Base-by-base conservation (phyloP, 2,329 filamentous ascomycete species). In the Trichoderma koningiopsis region DNA sequence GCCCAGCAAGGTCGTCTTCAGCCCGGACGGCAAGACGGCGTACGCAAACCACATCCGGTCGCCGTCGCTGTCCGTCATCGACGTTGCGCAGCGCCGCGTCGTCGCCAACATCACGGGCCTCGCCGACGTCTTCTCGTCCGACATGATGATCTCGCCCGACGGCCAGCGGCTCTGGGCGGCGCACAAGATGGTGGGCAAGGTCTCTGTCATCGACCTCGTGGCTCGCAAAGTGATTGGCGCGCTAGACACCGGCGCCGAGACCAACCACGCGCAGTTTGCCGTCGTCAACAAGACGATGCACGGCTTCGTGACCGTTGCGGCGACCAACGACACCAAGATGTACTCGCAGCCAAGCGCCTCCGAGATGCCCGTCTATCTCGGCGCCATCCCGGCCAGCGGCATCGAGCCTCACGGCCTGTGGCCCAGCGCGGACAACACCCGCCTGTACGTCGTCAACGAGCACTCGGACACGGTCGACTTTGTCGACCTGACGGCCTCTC, bases 1-100 rank as follows among this genome's bases (percentile, higher is more conserved):
- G 3, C 70, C 71, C 35, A 72, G 70, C 56, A 72, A 72, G 19
- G 67, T 72, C 19, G 67, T 72, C 14, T 72, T 72, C 59, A 71
- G 70, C 33, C 70, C 59, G n/a, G 68, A 72, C 11, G 71, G 71
- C 19, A 58, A 43, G 24, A 60, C 43, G 24, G 71, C 71, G 13
- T 71, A 72, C 31, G 68, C 70, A 2, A 72, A 72, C 49, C 71
- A 72, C 43, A 64, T 71, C 43, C 60, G 70, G 5, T 69, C 67
- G 1, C 40, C 71, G 8, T 70, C 68, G n/a, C 52, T 72, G 4
- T 68, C 70, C 27, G 53, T 72, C 53, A 71, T 71, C 49, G 62
- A 72, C 27, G 71, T 72, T 11, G 61, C 37, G 22, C 53, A 37
- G 33, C 69, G 69, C 52, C 49, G 49, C 7, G 58, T 69, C 40